These are phyloP conservation scores for Beauveria scarabaeidicola DNA, from an alignment of 2,329 filamentous ascomycete species.

Conservation along the genomic window DNA sequence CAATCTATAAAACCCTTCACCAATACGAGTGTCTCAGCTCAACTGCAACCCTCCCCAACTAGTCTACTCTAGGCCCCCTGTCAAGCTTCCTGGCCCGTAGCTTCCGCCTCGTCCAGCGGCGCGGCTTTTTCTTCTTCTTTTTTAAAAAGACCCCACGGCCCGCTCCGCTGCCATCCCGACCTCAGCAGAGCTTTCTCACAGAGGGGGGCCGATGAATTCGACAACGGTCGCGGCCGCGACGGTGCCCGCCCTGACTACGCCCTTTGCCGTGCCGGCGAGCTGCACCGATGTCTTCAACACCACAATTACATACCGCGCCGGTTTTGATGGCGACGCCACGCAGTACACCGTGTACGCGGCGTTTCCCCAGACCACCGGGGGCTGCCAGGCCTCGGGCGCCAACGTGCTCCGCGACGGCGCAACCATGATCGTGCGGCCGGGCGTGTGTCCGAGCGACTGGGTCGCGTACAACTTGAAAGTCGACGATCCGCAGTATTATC, in stretches of 20 bases:
- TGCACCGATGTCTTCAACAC: background rate
- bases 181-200: background rate
- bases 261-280: background rate
- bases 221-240: background rate
- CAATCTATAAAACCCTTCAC: background rate
- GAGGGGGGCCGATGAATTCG: background rate
- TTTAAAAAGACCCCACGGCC: background rate
- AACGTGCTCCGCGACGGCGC: conserved; percentile 1
- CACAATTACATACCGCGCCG: background rate
- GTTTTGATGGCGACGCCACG: background rate
- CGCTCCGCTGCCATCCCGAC: background rate
- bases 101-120: background rate
- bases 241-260: background rate
- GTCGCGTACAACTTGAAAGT: background rate
- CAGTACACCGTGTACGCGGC: background rate
- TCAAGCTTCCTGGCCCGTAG: background rate
- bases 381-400: background rate
- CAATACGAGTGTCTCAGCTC: background rate
- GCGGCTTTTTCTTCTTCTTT: background rate
- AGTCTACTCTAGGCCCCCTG: background rate
- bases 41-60: background rate
- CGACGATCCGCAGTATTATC: conserved; percentile 1
- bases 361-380: background rate
- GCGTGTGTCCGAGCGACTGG: conserved; percentile 2
- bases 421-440: background rate